A percentile compares a stretch with the other conserved stretches of the same genome.
These are phyloP conservation scores for Ilex aquifolium DNA, from an alignment of 257 asterid genomes.

Conservation along the genomic window DNA sequence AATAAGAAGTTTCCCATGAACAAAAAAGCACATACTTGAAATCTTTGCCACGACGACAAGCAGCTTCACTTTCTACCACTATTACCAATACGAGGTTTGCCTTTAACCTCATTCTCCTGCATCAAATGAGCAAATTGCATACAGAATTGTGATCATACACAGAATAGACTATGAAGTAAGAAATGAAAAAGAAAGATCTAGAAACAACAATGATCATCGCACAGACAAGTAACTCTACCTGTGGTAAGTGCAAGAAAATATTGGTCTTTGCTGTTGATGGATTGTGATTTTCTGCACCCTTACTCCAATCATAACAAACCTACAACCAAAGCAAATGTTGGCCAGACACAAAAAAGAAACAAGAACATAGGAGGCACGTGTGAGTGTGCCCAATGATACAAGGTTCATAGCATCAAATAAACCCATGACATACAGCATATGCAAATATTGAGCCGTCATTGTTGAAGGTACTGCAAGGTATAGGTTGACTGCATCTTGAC, in stretches of 20 bases:
- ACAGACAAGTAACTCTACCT: conserved; percentile 32
- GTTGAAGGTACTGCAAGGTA: conserved; percentile 80
- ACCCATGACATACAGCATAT: conserved; percentile 51
- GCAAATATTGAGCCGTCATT: conserved; percentile 85
- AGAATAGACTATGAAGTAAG: too few species aligned
- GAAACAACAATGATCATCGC: not conserved
- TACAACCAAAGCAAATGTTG: conserved; percentile 11
- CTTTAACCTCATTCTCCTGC: conserved; percentile 89
- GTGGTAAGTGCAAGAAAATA: conserved; percentile 72
- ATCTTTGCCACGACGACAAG: not conserved
- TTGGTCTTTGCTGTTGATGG: conserved; percentile 74
- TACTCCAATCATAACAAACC: conserved; percentile 98
- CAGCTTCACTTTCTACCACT: conserved; percentile 57
- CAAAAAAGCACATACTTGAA: not conserved
- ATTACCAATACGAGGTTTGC: conserved; percentile 64
- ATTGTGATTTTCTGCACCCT: conserved; percentile 97
- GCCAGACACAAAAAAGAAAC: not conserved
- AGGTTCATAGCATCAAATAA: not conserved
- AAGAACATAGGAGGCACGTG: not conserved
- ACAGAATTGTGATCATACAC: too few species aligned
- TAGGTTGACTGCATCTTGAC: conserved; percentile 79
- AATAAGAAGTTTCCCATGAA: conserved; percentile 2
- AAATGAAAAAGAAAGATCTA: not conserved
- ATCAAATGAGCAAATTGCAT: not conserved
- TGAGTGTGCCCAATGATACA: not conserved